Evolutionary conservation across 805 yeast species (phyloP), one percentile per base, ranked within the genome.

Genomic region (Metschnikowia anglica): DNA sequence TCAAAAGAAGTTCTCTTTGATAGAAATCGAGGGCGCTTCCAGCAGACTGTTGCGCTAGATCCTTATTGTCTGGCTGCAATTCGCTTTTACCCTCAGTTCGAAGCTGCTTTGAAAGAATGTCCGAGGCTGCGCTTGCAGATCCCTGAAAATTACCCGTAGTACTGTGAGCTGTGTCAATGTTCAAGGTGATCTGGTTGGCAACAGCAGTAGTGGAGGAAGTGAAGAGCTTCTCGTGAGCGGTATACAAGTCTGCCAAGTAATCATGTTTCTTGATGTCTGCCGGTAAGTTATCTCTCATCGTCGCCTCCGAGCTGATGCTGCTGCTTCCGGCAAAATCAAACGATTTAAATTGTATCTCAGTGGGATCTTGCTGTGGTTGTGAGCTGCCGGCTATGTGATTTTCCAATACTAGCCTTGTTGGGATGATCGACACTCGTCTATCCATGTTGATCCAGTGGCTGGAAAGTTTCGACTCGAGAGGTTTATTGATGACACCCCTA

Each of bases 1-100:
- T 52, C 27, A 82, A 64, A 41, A 82, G 57, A 12, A 81, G 61
- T 53, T 83, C 87, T 43, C 87, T 65, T 41, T 77, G 77, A 46
- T 76, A 80, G 49, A 72, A 79, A 28, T 74, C 74, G 11, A 73
- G 36, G 0, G 65, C 55, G 3, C 60, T 61, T 1, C 53, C 53
- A 9, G 43, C 23, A 24, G 29, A 18, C 18, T n/a, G 23, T 1
- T n/a, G 23, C 19, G 31, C 27, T n/a, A 39, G 20, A 5, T 26
- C 37, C 12, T 27, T 36, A 9, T 6, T 18, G 5, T 44, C 48
- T 5, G 15, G 13, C 8, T 7, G 33, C 3, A 25, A 18, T 9
- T 46, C 48, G 2, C 10, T 12, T 8, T 41, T 44, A 8, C 41
- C 29, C 7, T 48, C 52, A 4, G 33, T 16, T 1, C 28, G 27